Base-by-base conservation (phyloP, 192 early-diverging fungal genomes). In the Entophlyctis luteolus region DNA sequence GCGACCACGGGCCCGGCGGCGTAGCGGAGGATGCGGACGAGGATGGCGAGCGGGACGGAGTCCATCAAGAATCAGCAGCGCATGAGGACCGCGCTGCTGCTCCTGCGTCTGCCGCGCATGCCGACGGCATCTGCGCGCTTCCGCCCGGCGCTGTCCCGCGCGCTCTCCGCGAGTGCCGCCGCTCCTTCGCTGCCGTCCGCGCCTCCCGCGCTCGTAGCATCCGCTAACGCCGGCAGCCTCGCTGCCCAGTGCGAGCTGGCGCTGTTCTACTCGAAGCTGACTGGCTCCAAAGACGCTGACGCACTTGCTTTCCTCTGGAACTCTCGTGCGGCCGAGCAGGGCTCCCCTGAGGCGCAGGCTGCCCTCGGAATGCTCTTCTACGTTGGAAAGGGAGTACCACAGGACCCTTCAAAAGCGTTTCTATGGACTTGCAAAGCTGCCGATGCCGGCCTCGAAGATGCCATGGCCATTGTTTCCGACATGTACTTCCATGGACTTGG, bases 401-500 rank as follows among this genome's bases (percentile, higher is more conserved):
- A 37, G 29, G 31, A 45, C 58, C 14, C 28, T n/a, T 3, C 34
- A 42, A 4, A 16, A 4, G 58, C 58, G 0, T 59, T 42, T 25
- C 23, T 0, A 37, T 59, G 58, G 58, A 59, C 58, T 4, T 22
- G 22, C 4, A 37, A 45, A 37, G 58, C 58, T 23, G 58, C 58
- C 4, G 58, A 59, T 31, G 29, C 23, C 22, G 37, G 37, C 33
- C 38, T 59, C 12, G 23, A 23, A 22, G 58, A 59, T n/a, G 58
- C 58, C 4, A 36, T 45, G 28, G 18, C 36, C 14, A n/a, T 59
- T 25, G 58, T 45, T n/a, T 36, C 38, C 14, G 58, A 59, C 37
- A 59, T 59, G 58, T 59, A 45, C 14, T 42, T 23, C 46, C 58
- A 59, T 27, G 58, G 58, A 37, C 23, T 59, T 4, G 58, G 58